phyloP scores from a whole-genome alignment of 306 rosid genomes.

The Prosopis cineraria region DNA sequence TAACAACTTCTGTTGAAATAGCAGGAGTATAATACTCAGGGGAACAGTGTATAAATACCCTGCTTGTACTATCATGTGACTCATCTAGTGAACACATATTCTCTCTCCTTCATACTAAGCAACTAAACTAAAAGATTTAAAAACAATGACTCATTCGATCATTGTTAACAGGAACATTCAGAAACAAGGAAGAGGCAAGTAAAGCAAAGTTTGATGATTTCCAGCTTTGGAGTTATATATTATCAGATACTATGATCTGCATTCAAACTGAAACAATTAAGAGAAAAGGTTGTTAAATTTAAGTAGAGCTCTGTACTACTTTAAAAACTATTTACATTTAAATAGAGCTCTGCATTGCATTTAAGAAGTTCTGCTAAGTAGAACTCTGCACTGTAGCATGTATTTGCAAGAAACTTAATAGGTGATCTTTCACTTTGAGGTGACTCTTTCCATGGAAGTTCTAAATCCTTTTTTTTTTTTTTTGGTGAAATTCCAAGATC shows the following conservation, averaged over 20 bases:
- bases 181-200: neutral
- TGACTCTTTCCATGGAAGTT: neutral
- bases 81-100: too few species aligned
- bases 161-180: neutral
- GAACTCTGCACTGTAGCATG: neutral
- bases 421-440: neutral
- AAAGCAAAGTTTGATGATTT: neutral
- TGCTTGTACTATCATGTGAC: too few species aligned
- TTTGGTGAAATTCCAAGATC: neutral
- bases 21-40: too few species aligned
- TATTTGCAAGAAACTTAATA: neutral
- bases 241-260: neutral
- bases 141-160: slow-evolving; percentile 8
- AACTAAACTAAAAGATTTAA: neutral
- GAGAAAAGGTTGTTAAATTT: neutral
- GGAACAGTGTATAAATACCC: too few species aligned
- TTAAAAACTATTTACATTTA: neutral
- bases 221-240: neutral
- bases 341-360: neutral
- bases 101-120: too few species aligned
- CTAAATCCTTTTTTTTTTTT: neutral
- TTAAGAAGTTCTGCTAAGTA: neutral
- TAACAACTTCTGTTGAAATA: too few species aligned
- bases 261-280: neutral
- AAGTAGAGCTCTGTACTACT: neutral